These are phyloP conservation scores for Aspergillus ellipticus DNA, from an alignment of 495 filamentous ascomycete genomes.

Conservation along the genomic window DNA sequence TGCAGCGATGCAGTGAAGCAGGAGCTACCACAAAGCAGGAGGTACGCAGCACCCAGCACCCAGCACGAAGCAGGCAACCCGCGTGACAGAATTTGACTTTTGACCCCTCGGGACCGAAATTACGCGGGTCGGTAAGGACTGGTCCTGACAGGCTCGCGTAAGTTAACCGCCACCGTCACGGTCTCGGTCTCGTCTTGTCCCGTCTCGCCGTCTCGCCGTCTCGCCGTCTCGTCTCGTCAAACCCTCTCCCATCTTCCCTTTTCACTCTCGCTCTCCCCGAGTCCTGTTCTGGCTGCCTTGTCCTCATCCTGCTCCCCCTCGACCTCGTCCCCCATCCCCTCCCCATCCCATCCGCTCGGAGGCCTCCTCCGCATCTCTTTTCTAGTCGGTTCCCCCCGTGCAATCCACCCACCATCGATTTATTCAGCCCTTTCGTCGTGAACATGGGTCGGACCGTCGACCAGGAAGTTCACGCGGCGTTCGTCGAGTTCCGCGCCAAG, in stretches of 20 bases:
- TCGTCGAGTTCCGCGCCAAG: slow-evolving; percentile 58
- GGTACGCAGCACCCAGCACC: no score
- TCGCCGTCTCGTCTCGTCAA: neutral
- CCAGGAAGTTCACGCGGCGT: slow-evolving; percentile 55
- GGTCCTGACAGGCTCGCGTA: slow-evolving; percentile 26
- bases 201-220: slow-evolving; percentile 2
- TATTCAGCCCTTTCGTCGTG: slow-evolving; percentile 24
- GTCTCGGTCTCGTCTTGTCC: slow-evolving; percentile 23
- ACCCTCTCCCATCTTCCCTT: slow-evolving; percentile 16
- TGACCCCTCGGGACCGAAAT: slow-evolving; percentile 11
- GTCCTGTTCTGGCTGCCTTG: slow-evolving; percentile 14
- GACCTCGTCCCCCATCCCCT: slow-evolving; percentile 9
- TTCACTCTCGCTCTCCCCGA: slow-evolving; percentile 15
- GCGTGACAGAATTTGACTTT: slow-evolving; percentile 14
- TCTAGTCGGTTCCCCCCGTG: neutral
- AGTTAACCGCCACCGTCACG: slow-evolving; percentile 22
- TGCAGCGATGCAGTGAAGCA: no score
- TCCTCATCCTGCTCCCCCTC: slow-evolving; percentile 9
- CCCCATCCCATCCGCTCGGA: neutral
- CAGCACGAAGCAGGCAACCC: neutral
- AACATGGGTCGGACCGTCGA: slow-evolving; percentile 56
- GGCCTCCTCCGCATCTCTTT: slow-evolving; percentile 13
- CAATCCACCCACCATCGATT: slow-evolving; percentile 24
- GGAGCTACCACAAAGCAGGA: no score
- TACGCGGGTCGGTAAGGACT: slow-evolving; percentile 18